Evolutionary conservation across 768 basidiomycete species (phyloP).

Genomic region (Naganishia friedmannii): DNA sequence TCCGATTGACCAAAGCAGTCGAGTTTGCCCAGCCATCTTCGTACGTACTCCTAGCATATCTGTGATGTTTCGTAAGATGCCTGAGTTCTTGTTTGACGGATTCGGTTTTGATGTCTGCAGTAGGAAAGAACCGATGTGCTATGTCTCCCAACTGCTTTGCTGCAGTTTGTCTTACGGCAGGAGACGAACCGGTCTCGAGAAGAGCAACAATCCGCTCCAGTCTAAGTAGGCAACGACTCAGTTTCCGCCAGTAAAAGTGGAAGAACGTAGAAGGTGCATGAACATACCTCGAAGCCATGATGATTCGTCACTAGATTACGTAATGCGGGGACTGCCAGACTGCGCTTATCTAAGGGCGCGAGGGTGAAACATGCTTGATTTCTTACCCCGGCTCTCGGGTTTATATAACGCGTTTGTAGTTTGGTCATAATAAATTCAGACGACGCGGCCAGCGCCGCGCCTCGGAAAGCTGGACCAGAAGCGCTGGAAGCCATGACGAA

Average conservation of each 20-base stretch:
- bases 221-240: constrained; percentile 54
- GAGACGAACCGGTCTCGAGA: constrained; percentile 89
- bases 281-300: constrained; percentile 19
- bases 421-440: too few species aligned
- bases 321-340: background rate
- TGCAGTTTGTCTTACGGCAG: constrained; percentile 86
- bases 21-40: constrained; percentile 79
- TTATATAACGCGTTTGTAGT: constrained; percentile 21
- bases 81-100: constrained; percentile 5
- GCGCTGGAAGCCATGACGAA: background rate
- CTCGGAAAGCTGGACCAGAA: background rate
- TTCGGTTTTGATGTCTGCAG: constrained; percentile 8
- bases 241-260: background rate
- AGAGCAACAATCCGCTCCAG: constrained; percentile 95
- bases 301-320: constrained; percentile 8
- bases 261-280: background rate
- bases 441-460: constrained; percentile 12
- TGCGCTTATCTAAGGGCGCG: background rate
- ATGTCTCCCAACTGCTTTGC: constrained; percentile 93
- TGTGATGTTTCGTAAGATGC: background rate
- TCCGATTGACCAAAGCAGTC: constrained; percentile 76
- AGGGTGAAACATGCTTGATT: background rate
- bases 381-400: background rate
- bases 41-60: constrained; percentile 29
- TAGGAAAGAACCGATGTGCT: constrained; percentile 29